Evolutionary conservation across 2,329 filamentous ascomycete genomes (phyloP), one percentile per base, ranked within the genome.

Genomic region (Juglanconis oblonga): DNA sequence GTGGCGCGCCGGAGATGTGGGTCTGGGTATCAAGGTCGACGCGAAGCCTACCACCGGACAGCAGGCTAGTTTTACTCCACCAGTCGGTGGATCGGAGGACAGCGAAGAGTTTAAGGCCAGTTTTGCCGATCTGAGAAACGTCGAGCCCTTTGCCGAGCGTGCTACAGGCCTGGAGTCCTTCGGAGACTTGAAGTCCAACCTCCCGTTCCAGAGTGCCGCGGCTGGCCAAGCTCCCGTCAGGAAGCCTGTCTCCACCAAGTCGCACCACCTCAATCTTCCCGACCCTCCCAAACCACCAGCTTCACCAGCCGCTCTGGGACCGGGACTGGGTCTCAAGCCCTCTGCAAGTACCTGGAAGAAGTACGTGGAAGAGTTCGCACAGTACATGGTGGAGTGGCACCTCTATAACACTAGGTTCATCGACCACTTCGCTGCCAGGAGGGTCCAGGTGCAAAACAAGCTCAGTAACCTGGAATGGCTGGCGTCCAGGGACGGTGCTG

Each of bases 191-290:
- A 80, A 81, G 66, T 78, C 81, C 31, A 81, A 77, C 8, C 73
- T 88, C 3, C 84, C 84, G 0, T 86, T 87, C 63, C 77, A 81
- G 57, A 85, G 81, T 66, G 75, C 74, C 58, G 71, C 84, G 1
- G 78, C 82, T 1, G 57, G 72, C 71, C 35, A 73, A 73, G 8
- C 69, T 77, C 2, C 76, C 76, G 1, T 55, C 51, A 50, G 74
- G 40, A 69, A 73, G 14, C 66, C 70, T 10, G 71, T 71, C 36
- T 68, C 71, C 0, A 11, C 38, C 4, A 59, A 58, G 35, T 24
- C 84, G 13, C 67, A 70, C 0, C 80, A 86, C 40, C 83, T 83
- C 1, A 62, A 70, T 4, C 69, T 79, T 0, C 86, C 85, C 0
- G 64, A 70, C 35, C 79, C 82, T 8, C 85, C 84, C 2, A 74